phyloP scores from a whole-genome alignment of 1,139 yeast genomes.

The Magnusiomyces suaveolens region DNA sequence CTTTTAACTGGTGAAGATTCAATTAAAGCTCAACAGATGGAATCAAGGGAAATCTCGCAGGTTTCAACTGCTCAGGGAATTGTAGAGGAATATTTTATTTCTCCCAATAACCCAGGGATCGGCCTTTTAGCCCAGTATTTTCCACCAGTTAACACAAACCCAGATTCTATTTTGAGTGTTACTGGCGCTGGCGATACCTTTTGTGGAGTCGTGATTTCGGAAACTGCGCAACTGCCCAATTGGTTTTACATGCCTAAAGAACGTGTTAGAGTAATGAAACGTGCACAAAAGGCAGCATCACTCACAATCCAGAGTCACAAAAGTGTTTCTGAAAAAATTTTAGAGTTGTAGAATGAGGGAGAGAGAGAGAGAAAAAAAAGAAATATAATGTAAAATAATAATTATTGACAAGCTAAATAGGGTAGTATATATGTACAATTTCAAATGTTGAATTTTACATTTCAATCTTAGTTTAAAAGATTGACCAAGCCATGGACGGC shows the following conservation, averaged over 20 bases:
- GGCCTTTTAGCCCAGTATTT: conserved; percentile 60
- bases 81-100: conserved; percentile 16
- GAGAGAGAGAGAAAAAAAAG: too few species aligned
- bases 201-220: conserved; percentile 43
- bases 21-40: background rate
- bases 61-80: background rate
- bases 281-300: conserved; percentile 50
- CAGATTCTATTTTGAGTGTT: conserved; percentile 38
- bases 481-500: conserved; percentile 27
- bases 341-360: conserved; percentile 5
- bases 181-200: conserved; percentile 67
- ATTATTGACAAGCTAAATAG: too few species aligned
- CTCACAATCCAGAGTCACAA: conserved; percentile 34
- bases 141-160: conserved; percentile 29
- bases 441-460: too few species aligned
- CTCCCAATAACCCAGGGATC: conserved; percentile 20
- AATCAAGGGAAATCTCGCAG: background rate
- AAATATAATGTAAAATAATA: too few species aligned
- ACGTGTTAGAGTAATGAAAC: conserved; percentile 30
- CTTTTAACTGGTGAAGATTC: background rate
- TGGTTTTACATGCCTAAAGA: conserved; percentile 29
- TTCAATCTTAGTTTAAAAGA: conserved; percentile 6
- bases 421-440: too few species aligned
- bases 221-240: conserved; percentile 24
- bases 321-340: conserved; percentile 26